Evolutionary conservation across 768 basidiomycete species (phyloP).

Genomic region (Boletus reticuloceps): DNA sequence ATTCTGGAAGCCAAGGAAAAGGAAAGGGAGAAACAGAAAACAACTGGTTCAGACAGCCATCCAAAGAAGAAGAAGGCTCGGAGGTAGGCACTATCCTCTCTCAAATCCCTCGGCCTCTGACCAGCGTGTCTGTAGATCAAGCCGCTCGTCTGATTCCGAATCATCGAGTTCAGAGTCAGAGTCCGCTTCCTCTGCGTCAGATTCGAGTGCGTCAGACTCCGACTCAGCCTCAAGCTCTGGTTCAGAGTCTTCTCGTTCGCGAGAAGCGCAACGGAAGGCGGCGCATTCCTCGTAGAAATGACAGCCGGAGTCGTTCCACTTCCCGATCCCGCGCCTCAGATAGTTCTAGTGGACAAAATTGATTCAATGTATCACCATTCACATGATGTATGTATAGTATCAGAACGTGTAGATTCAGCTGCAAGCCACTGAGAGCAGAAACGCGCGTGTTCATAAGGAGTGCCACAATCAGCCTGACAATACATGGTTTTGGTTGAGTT

Average conservation of each 20-base stretch:
- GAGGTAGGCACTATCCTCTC: constrained; percentile 37
- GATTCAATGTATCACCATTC: constrained; percentile 10
- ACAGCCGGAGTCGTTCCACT: constrained; percentile 22
- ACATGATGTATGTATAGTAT: constrained; percentile 14
- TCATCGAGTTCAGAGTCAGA: constrained; percentile 31
- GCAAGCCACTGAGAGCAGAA: constrained; percentile 35
- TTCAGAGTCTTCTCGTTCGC: constrained; percentile 46
- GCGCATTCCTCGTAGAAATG: constrained; percentile 31
- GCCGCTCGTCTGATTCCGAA: constrained; percentile 27
- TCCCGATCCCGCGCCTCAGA: constrained; percentile 19
- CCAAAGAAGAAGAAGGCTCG: constrained; percentile 37
- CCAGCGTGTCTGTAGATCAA: constrained; percentile 26
- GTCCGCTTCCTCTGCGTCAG: constrained; percentile 24
- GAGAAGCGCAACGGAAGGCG: constrained; percentile 42
- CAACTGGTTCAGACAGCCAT: constrained; percentile 27
- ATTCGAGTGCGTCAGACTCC: constrained; percentile 29
- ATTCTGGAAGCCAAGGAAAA: constrained; percentile 85
- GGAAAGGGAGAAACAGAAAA: constrained; percentile 50
- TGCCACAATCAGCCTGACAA: constrained; percentile 73
- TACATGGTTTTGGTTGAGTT: not conserved
- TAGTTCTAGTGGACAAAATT: constrained; percentile 12
- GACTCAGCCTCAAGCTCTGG: constrained; percentile 29
- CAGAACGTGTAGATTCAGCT: constrained; percentile 9
- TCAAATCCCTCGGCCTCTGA: not conserved
- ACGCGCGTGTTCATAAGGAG: constrained; percentile 88